Conservation (phyloP, 108 stramenopile genomes). For the Stephanodiscus triporus region DNA sequence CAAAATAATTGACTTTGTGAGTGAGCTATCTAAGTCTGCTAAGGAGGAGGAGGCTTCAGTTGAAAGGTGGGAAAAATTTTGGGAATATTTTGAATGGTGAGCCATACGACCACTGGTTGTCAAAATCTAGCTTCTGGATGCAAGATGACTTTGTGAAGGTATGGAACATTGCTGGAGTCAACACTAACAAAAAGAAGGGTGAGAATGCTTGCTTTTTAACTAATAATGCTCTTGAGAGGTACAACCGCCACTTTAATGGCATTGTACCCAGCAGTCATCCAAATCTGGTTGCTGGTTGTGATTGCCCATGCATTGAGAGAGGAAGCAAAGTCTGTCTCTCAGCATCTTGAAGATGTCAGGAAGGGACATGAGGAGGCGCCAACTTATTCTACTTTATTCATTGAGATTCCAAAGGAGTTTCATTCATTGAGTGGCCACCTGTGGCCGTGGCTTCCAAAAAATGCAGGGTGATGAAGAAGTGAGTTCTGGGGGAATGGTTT, state of each 20-base stretch:
- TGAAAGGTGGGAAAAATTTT: too few species aligned
- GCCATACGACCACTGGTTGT: too few species aligned
- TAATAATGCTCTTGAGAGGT: constrained; percentile 10
- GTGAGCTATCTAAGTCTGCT: too few species aligned
- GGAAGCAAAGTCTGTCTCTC: constrained; percentile 9
- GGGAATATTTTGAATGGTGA: too few species aligned
- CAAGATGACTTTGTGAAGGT: constrained; percentile 11
- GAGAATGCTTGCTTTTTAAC: neutral
- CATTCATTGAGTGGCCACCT: too few species aligned
- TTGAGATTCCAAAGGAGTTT: too few species aligned
- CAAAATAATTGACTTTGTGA: too few species aligned
- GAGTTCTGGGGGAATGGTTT: too few species aligned
- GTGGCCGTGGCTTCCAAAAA: too few species aligned
- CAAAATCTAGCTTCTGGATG: constrained; percentile 16
- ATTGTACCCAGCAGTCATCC: constrained; percentile 19
- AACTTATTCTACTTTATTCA: neutral
- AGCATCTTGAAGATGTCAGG: constrained; percentile 11
- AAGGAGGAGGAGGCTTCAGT: too few species aligned
- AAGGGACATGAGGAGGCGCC: constrained; percentile 12
- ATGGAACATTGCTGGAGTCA: constrained; percentile 6
- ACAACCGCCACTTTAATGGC: constrained; percentile 17
- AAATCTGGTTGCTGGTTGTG: constrained; percentile 20
- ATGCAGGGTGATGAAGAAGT: too few species aligned
- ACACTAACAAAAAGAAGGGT: neutral
- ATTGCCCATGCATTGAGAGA: constrained; percentile 2